These are phyloP conservation scores for Cenchrus fungigraminus DNA, from an alignment of 176 grass and related monocot species.

Conservation along the genomic window DNA sequence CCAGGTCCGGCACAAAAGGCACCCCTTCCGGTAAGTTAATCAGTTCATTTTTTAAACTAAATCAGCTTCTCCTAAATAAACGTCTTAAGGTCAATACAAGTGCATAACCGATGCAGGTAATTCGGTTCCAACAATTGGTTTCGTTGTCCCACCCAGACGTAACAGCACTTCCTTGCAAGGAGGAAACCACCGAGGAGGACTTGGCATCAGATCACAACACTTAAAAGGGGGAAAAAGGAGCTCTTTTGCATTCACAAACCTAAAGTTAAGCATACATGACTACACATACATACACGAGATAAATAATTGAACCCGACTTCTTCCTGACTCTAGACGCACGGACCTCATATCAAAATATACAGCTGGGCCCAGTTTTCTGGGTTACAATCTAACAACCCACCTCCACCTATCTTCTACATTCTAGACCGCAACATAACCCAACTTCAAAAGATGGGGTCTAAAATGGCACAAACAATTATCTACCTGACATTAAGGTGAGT, in stretches of 20 bases:
- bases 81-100: neutral
- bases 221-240: neutral
- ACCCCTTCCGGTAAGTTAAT: too few relatives aligned
- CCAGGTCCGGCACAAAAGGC: neutral
- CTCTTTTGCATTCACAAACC: constrained; percentile 28
- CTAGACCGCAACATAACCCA: constrained; percentile 13
- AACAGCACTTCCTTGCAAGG: neutral
- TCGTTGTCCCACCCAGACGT: neutral
- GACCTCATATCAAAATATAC: constrained; percentile 20
- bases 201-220: neutral
- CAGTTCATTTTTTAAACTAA: neutral
- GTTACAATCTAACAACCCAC: constrained; percentile 26
- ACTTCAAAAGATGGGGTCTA: neutral
- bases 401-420: constrained; percentile 23
- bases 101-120: neutral
- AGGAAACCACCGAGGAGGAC: neutral
- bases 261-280: neutral
- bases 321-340: constrained; percentile 24
- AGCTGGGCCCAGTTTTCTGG: constrained; percentile 13
- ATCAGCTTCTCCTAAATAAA: neutral
- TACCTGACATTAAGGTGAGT: constrained; percentile 41
- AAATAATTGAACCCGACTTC: neutral
- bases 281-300: constrained; percentile 24
- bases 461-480: constrained; percentile 35
- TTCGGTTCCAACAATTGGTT: neutral